Percentiles rank a stretch among this genome's conserved stretches.
phyloP scores from a whole-genome alignment of 345 rosid species.

The Kernera saxatilis region DNA sequence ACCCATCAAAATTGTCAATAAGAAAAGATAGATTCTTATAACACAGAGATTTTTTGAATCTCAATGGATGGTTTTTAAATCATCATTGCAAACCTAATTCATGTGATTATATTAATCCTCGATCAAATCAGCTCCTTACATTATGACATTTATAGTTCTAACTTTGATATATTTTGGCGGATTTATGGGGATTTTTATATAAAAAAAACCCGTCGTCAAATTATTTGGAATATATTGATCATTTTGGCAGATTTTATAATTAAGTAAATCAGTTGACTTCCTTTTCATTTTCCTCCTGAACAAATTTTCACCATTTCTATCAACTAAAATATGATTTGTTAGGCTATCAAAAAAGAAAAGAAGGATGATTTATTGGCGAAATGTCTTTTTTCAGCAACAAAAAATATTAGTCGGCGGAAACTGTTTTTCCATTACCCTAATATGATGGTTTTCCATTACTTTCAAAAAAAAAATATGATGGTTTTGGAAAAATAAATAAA shows the following conservation, averaged over 20 bases:
- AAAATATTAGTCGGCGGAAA: neutral
- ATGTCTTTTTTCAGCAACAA: neutral
- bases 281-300: neutral
- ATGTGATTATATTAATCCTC: neutral
- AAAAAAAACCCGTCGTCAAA: neutral
- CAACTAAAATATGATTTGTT: too few species aligned
- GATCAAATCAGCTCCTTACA: neutral
- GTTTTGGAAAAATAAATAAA: neutral
- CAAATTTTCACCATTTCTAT: neutral
- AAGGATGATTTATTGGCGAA: neutral
- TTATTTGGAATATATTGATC: neutral
- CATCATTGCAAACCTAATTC: conserved; percentile 8
- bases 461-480: neutral
- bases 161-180: neutral
- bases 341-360: too few species aligned
- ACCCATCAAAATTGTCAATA: conserved; percentile 21
- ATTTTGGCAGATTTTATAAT: neutral
- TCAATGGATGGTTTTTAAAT: conserved; percentile 23
- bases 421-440: neutral
- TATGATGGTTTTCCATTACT: neutral
- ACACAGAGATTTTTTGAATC: conserved; percentile 21
- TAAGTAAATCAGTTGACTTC: neutral
- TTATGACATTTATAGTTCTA: neutral
- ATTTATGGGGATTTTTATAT: neutral
- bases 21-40: conserved; percentile 20